Base-by-base conservation (phyloP, 116 monocot species). In the Trichopus zeylanicus region DNA sequence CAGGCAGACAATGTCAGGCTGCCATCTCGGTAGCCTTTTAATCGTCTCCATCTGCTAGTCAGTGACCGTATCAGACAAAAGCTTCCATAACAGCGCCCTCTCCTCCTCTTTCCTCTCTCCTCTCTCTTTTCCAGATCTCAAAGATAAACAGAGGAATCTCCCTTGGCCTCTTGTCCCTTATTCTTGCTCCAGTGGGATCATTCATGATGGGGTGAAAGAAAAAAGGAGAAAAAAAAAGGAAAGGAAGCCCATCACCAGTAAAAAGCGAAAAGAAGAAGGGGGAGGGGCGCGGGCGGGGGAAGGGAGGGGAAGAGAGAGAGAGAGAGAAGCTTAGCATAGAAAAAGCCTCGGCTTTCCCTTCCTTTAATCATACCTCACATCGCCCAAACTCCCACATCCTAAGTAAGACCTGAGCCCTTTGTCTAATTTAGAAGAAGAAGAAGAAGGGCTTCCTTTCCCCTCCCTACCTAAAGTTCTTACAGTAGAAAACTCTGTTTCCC, bases 111-210 rank as follows among this genome's bases (percentile, higher is more conserved):
- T 46, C 65, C 4, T 24, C 26, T 7, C 13, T 39, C 29, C 22
- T 4, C 42, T 49, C 29, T 42, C 22, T 31, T 23, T 20, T 39
- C 30, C 22, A 21, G 5, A 56, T 56, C 19, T 56, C 49, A 49
- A 22, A n/a, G 29, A 7, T 32, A 9, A 56, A 51, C 24, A 33
- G 51, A 38, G 63, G 71, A 63, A 63, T 48, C 71, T 71, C n/a
- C n/a, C 18, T 48, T 57, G 63, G 18, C 49, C 70, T 55, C 56
- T 26, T 42, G 53, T 48, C 27, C 53, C 35, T 53, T 52, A 55
- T 62, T 55, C 51, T 57, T 70, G 55, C 46, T 13, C 47, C 55
- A 56, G 33, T 70, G 62, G 48, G 48, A 70, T 70, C 32, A 56
- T 70, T 62, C 46, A 56, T 62, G 62, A 49, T 57, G 22, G 57